A percentile compares a stretch with the other conserved stretches of the same genome.
Conservation (phyloP, 2,329 filamentous ascomycete species). For the Monilinia laxa region DNA sequence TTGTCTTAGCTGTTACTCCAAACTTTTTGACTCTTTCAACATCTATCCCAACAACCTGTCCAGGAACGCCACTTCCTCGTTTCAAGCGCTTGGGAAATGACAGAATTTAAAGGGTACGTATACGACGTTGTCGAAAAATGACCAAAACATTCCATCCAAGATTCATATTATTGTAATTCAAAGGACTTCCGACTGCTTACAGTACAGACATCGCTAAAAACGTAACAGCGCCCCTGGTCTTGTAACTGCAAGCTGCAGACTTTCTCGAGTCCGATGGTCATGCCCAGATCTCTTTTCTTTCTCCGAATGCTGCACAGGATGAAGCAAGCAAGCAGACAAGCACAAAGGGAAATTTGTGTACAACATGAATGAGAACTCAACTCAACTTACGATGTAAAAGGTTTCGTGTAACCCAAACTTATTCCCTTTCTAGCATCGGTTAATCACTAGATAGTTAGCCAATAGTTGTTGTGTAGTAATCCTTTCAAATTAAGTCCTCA, state of each 20-base stretch:
- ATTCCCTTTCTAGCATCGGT: neutral
- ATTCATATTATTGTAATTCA: neutral
- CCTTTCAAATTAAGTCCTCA: neutral
- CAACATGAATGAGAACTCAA: slow-evolving; percentile 6
- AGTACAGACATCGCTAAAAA: neutral
- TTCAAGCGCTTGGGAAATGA: slow-evolving; percentile 17
- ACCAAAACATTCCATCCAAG: neutral
- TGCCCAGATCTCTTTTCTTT: slow-evolving; percentile 6
- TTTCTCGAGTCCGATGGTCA: slow-evolving; percentile 20
- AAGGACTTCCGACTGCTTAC: neutral
- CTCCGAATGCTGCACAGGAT: slow-evolving; percentile 16
- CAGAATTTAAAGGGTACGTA: slow-evolving; percentile 1
- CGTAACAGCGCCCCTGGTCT: neutral
- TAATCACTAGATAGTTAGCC: neutral
- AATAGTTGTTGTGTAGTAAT: neutral
- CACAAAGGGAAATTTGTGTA: slow-evolving; percentile 10
- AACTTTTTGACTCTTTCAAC: neutral
- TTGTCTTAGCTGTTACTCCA: neutral
- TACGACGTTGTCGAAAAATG: neutral
- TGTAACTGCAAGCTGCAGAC: slow-evolving; percentile 18
- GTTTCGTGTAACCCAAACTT: neutral
- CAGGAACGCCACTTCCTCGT: neutral
- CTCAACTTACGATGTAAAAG: neutral
- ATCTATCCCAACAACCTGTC: neutral
- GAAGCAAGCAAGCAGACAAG: slow-evolving; percentile 4